A percentile compares a stretch with the other conserved stretches of the same genome.
Conservation (phyloP, 768 basidiomycete genomes). For the Suillus sp. region DNA sequence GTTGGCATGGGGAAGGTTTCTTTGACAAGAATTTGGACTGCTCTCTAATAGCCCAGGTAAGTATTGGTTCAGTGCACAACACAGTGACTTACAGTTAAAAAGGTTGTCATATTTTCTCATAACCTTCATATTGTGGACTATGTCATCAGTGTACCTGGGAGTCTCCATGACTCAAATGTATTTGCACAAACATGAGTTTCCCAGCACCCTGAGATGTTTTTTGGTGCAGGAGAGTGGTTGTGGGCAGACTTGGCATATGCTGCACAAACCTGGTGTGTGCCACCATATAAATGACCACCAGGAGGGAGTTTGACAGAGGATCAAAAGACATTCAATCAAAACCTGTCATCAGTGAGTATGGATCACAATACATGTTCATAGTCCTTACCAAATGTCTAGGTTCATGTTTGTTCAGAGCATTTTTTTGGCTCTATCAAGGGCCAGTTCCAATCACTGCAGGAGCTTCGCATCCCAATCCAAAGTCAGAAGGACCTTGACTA, state of each 20-base stretch:
- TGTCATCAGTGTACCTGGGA: constrained; percentile 17
- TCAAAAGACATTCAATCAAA: background rate
- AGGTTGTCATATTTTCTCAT: constrained; percentile 15
- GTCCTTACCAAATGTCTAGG: background rate
- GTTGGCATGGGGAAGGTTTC: constrained; percentile 18
- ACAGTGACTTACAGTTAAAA: background rate
- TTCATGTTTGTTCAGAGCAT: background rate
- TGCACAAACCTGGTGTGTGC: constrained; percentile 13
- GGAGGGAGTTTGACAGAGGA: background rate
- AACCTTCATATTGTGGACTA: constrained; percentile 18
- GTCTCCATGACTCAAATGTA: constrained; percentile 14
- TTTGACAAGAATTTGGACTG: constrained; percentile 26
- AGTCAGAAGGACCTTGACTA: background rate
- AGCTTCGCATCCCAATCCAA: constrained; percentile 5
- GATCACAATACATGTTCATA: background rate
- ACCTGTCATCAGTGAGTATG: background rate
- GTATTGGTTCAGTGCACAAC: background rate
- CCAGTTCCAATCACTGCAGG: constrained; percentile 3
- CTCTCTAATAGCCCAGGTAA: constrained; percentile 22
- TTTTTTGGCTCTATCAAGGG: constrained; percentile 8
- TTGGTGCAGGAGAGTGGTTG: constrained; percentile 17
- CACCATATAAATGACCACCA: background rate
- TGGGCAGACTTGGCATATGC: constrained; percentile 16
- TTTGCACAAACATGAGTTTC: constrained; percentile 4
- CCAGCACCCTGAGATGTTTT: constrained; percentile 3